Evolutionary conservation across 2,329 filamentous ascomycete species (phyloP).

Genomic region (Aspergillus sclerotialis): DNA sequence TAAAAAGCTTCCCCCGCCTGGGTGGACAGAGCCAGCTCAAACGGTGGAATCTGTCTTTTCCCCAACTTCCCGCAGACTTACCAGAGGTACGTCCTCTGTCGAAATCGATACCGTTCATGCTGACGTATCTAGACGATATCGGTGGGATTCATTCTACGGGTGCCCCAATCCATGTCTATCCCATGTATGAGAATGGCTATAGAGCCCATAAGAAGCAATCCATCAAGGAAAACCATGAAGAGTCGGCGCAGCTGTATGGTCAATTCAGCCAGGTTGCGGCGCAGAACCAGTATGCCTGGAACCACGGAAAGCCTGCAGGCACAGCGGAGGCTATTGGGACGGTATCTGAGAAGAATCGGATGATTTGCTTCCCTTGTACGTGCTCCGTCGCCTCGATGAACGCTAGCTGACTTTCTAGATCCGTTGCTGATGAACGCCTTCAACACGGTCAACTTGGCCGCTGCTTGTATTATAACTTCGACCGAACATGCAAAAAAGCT

Average conservation of each 20-base stretch:
- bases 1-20: conserved; percentile 50
- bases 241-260: conserved; percentile 55
- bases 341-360: conserved; percentile 52
- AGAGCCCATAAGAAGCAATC: conserved; percentile 51
- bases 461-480: conserved; percentile 55
- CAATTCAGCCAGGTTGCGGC: conserved; percentile 53
- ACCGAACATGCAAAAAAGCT: conserved; percentile 48
- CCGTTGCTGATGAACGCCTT: conserved; percentile 66
- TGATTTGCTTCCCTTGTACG: conserved; percentile 63
- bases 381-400: conserved; percentile 1
- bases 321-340: conserved; percentile 48
- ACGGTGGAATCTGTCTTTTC: conserved; percentile 44
- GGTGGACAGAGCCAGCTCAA: conserved; percentile 50
- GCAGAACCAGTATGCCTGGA: conserved; percentile 52
- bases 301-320: conserved; percentile 40
- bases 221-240: conserved; percentile 48
- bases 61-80: conserved; percentile 42
- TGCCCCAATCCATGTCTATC: conserved; percentile 60
- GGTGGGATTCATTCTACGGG: conserved; percentile 54
- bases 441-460: conserved; percentile 60
- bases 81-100: conserved; percentile 28
- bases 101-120: background rate
- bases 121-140: conserved; percentile 29
- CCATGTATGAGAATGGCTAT: conserved; percentile 59
- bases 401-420: conserved; percentile 36